Evolutionary conservation across 2,329 filamentous ascomycete species (phyloP).

Genomic region (Lasiodiplodia theobromae): DNA sequence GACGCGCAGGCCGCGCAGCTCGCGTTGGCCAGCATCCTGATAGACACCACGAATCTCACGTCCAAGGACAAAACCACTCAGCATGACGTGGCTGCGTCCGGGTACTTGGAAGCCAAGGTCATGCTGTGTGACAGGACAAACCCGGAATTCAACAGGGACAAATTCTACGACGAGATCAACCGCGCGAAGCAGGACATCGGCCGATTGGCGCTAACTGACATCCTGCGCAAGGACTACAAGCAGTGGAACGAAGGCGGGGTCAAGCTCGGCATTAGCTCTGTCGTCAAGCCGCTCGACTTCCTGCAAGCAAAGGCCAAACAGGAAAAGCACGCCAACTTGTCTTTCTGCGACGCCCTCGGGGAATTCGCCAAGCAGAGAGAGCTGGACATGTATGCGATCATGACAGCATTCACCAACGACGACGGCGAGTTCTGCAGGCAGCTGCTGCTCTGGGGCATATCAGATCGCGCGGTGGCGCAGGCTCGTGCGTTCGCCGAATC

Average conservation of each 20-base stretch:
- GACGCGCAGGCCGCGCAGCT: constrained; percentile 71
- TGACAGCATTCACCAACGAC: constrained; percentile 69
- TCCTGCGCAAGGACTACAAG: constrained; percentile 86
- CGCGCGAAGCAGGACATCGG: constrained; percentile 73
- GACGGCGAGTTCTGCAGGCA: constrained; percentile 68
- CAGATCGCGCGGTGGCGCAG: constrained; percentile 57
- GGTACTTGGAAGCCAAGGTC: constrained; percentile 65
- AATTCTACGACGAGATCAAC: constrained; percentile 67
- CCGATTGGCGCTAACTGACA: constrained; percentile 66
- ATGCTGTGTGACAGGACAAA: constrained; percentile 39
- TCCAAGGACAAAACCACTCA: constrained; percentile 67
- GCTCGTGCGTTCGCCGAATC: constrained; percentile 62
- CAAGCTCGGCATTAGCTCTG: constrained; percentile 71
- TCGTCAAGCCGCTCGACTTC: constrained; percentile 69
- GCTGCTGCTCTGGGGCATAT: constrained; percentile 70
- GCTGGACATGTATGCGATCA: constrained; percentile 70
- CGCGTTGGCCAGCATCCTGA: constrained; percentile 72
- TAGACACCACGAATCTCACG: constrained; percentile 74
- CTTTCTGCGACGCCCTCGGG: constrained; percentile 59
- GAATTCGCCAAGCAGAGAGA: constrained; percentile 63
- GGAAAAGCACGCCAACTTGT: constrained; percentile 40
- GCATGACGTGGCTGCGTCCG: constrained; percentile 65
- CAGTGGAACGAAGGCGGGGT: constrained; percentile 66
- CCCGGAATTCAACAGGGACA: constrained; percentile 58
- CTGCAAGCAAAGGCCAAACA: constrained; percentile 62